Base-by-base conservation (phyloP, 768 basidiomycete genomes). In the Psilocybe sp. region DNA sequence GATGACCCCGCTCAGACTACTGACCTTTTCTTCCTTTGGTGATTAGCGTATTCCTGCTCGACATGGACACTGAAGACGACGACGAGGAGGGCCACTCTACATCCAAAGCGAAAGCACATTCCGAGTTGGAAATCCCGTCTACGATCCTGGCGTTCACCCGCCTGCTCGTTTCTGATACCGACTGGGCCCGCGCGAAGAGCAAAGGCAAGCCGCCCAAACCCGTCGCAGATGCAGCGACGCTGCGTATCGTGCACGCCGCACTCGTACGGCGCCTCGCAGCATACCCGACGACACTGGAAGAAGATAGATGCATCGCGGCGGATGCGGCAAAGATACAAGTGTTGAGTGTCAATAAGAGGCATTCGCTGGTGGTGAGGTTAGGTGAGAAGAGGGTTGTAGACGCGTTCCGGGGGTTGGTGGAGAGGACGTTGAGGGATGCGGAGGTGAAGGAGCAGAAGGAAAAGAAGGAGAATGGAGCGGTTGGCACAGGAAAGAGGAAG, bases 181-280 rank as follows among this genome's bases (percentile, higher is more conserved):
- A 89, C 42, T 92, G 85, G 80, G 70, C 73, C 35, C 83, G 78
- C 49, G 69, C 75, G 3, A 72, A 70, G 41, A 65, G 68, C 12
- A 93, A 87, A 63, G 76, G 79, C 28, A 88, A 83, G 59, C 77
- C 85, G 1, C 92, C 94, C 0, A 91, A 88, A 63, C 79, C 87
- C 1, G 87, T 79, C 52, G 38, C 79, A 3, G 83, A 87, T 46
- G 50, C 50, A 0, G 65, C 68, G 4, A 63, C 80, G 1, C 57
- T 87, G n/a, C 58, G 63, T 4, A 67, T 89, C 42, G 61, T 81
- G 8, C 60, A 66, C 8, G 67, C 73, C 14, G 76, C 84, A 2
- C 57, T 94, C 14, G 63, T 68, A 47, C 68, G 60, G 40, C 74
- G 90, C 14, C 54, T 84, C 49, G 65, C 57, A 5, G 69, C 72